Conservation (phyloP, 1,284 basidiomycete species). For the Polyporus tsugae region DNA sequence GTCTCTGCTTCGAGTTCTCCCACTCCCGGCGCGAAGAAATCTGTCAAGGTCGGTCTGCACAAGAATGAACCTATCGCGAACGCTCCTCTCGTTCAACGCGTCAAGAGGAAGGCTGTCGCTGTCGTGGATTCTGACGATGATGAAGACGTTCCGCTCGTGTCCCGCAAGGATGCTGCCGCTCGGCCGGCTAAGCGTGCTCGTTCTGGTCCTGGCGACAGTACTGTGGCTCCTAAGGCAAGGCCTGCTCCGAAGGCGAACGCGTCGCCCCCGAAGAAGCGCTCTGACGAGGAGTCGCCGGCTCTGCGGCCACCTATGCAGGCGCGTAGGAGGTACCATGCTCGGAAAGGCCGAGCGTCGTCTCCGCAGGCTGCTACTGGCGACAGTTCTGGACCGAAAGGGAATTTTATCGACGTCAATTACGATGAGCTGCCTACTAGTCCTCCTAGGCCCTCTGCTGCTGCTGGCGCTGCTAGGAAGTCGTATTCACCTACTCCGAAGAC, state of each 20-base stretch:
- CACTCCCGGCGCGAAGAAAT: constrained; percentile 28
- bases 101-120: constrained; percentile 22
- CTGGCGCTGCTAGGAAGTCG: constrained; percentile 7
- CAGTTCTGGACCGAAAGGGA: neutral
- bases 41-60: constrained; percentile 35
- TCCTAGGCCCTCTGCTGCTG: constrained; percentile 5
- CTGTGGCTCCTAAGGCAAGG: neutral
- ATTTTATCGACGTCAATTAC: constrained; percentile 33
- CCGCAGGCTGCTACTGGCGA: constrained; percentile 9
- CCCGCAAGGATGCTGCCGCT: neutral
- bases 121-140: constrained; percentile 16
- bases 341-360: constrained; percentile 34
- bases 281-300: constrained; percentile 24
- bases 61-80: constrained; percentile 28
- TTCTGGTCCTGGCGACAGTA: neutral
- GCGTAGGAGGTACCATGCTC: constrained; percentile 36
- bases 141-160: neutral
- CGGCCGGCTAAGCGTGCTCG: constrained; percentile 30
- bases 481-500: constrained; percentile 9
- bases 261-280: neutral
- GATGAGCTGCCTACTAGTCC: constrained; percentile 36
- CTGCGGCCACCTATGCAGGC: constrained; percentile 26
- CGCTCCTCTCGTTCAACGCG: neutral
- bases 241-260: neutral
- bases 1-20: constrained; percentile 30